Evolutionary conservation across 257 asterid genomes (phyloP), one percentile per base, ranked within the genome.

Genomic region (Voacanga thouarsii): DNA sequence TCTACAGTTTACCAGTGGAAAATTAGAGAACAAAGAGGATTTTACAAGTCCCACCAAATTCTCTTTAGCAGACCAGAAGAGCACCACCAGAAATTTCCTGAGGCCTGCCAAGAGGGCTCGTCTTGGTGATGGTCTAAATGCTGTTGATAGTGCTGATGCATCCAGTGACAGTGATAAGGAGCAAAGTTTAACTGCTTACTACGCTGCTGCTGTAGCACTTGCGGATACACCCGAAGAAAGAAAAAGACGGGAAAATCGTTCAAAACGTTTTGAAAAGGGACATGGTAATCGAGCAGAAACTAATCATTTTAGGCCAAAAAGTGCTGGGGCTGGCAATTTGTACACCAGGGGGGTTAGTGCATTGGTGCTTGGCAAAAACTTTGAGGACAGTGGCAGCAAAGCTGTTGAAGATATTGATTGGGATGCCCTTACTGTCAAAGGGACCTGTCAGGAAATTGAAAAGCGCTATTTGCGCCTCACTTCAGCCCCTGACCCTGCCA

Each of bases 391-490:
- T 76, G 89, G 92, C 84, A 86, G 84, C 89, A 83, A 85, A 84
- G 98, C 99, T 82, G 98, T 96, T 68, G 99, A 96, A 88, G 99
- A 96, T 91, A 92, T 93, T 78, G 99, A 93, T 75, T 96, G 98
- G 98, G 96, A 96, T 91, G 89, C 99, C 80, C 93, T 90, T 79
- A 90, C 92, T 72, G 96, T 96, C 72, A 96, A 87, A 87, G 99
- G 99, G 72, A 96, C 97, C 77, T 93, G 97, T 83, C 98, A 89
- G 86, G 97, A 92, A 80, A 88, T 92, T 79, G 99, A 96, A 88
- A 96, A 96, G 83, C 96, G 96, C 71, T 96, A 96, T 86, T 82
- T 96, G 84, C 99, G 99, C 68, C 97, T 96, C 80, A 96, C 99
- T 80, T 90, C 99, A 82, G 99, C 99, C 4, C 99, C 99, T 77